Evolutionary conservation across 805 yeast genomes (phyloP), one percentile per base, ranked within the genome.

Genomic region (Alloascoidea africana): DNA sequence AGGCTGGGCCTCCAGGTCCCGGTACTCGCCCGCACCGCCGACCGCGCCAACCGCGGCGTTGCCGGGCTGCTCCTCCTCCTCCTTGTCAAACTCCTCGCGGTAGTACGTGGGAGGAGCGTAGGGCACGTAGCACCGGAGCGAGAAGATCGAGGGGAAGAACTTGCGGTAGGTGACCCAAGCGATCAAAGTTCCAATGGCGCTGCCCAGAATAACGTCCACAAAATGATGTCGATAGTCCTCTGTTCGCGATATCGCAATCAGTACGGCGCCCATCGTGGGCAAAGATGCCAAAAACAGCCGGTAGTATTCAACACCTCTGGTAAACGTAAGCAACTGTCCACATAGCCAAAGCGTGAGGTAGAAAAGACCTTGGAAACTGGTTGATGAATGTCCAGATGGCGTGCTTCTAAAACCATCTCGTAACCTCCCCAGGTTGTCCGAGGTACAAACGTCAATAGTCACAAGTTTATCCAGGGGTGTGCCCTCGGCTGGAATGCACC

Each of bases 191-290:
- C 27, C 4, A 13, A 27, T 3, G 49, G 53, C n/a, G 51, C 34
- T 3, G 44, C 50, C 50, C 46, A 48, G 32, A 42, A 48, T 33
- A 49, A 32, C 8, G 50, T 46, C 32, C 49, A 18, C 11, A 49
- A 42, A 13, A 49, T 82, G 91, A 50, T 82, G 93, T 54, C 93
- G 68, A 55, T 82, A 82, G 53, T 82, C 93, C 49, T 81, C 81
- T 0, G 89, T 79, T 54, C 93, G 66, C 27, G 84, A 74, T 35
- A 81, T 53, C 0, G 91, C 91, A 46, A 82, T 73, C 42, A 78
- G 58, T 1, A 66, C 48, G 0, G 91, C 89, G 4, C 74, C 68
- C 5, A 80, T 44, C 0, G 68, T 50, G 2, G 91, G 91, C n/a
- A 66, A 39, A 6, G 59, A 50, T 1, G 75, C 59, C 2, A 76